Evolutionary conservation across 2,329 filamentous ascomycete species (phyloP).

Genomic region (Aspergillus melleus): DNA sequence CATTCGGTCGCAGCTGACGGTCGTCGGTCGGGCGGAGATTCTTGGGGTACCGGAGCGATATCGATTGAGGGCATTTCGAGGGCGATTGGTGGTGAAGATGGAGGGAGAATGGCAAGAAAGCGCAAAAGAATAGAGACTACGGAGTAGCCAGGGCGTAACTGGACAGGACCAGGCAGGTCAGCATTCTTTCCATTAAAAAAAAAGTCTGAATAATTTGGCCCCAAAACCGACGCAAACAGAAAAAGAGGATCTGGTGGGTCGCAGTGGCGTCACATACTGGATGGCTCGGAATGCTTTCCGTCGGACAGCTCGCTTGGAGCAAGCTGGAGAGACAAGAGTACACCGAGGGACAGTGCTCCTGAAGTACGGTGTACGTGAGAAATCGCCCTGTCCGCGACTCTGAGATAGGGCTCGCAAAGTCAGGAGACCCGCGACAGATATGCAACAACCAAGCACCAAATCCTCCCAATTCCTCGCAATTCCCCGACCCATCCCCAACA

Average conservation of each 20-base stretch:
- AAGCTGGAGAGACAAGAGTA: too few species aligned
- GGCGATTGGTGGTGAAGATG: constrained; percentile 4
- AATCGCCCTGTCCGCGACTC: too few species aligned
- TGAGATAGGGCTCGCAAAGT: background rate
- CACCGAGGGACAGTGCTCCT: too few species aligned
- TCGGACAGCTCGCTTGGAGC: background rate
- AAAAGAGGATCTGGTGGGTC: background rate
- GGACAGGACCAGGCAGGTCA: too few species aligned
- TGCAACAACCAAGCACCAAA: too few species aligned
- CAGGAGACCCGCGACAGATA: background rate
- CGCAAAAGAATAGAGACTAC: too few species aligned
- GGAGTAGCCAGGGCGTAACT: too few species aligned
- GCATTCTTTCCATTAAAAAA: background rate
- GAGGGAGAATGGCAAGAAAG: background rate
- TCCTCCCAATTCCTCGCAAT: too few species aligned
- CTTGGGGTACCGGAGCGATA: constrained; percentile 3
- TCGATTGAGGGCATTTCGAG: constrained; percentile 1
- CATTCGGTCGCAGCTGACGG: constrained; percentile 5
- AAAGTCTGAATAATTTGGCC: background rate
- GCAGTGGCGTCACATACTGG: background rate
- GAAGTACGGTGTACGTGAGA: too few species aligned
- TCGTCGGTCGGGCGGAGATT: constrained; percentile 5
- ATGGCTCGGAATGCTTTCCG: background rate
- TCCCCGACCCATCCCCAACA: too few species aligned
- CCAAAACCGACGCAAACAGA: background rate